phyloP scores from a whole-genome alignment of 1,139 yeast genomes.

The Yarrowia galli region DNA sequence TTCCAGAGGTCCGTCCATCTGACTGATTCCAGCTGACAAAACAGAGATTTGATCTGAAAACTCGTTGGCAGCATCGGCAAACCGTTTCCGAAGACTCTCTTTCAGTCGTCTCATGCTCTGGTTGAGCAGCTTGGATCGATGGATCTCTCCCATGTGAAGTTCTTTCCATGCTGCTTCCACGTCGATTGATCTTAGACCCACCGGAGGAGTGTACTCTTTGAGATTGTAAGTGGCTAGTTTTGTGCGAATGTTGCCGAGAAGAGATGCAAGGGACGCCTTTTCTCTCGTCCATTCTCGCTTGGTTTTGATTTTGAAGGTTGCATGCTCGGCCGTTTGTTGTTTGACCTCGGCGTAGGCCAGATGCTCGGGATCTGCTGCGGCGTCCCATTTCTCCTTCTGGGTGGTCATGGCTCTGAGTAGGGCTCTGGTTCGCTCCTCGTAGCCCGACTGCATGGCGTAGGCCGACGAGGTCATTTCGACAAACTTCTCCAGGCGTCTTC shows the following conservation, averaged over 20 bases:
- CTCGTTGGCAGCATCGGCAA: conserved; percentile 54
- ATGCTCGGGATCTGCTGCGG: conserved; percentile 41
- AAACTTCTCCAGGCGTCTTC: conserved; percentile 53
- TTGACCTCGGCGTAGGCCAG: conserved; percentile 49
- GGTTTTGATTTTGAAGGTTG: conserved; percentile 48
- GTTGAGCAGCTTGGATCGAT: conserved; percentile 50
- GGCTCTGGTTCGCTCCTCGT: conserved; percentile 49
- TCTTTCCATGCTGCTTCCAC: conserved; percentile 51
- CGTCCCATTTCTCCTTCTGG: conserved; percentile 47
- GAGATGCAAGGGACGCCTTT: conserved; percentile 52
- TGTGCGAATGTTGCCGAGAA: conserved; percentile 53
- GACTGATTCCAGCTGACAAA: conserved; percentile 49
- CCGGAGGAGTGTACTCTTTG: conserved; percentile 52
- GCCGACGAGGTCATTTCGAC: conserved; percentile 52
- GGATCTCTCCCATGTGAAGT: conserved; percentile 50
- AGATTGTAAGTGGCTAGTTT: conserved; percentile 53
- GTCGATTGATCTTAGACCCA: conserved; percentile 48
- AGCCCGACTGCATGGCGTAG: conserved; percentile 51
- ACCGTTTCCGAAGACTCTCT: conserved; percentile 58
- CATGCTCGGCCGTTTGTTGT: conserved; percentile 47
- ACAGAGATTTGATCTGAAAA: conserved; percentile 49
- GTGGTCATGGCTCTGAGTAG: conserved; percentile 47
- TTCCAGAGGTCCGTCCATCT: conserved; percentile 53
- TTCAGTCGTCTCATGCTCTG: conserved; percentile 51
- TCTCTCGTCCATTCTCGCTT: conserved; percentile 54